phyloP scores from a whole-genome alignment of 805 yeast species.

The Hanseniaspora taiwanica region DNA sequence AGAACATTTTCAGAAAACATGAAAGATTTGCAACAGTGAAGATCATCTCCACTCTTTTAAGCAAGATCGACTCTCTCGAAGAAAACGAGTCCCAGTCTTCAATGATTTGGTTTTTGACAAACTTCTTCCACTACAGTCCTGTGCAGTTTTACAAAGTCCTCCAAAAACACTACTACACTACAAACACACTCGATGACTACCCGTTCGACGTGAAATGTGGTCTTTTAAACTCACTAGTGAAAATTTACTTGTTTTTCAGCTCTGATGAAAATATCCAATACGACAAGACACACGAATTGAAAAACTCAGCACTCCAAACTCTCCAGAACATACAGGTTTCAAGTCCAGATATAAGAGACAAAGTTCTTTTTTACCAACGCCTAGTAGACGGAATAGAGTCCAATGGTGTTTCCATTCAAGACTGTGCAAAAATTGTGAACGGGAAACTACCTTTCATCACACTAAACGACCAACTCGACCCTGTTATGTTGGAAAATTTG shows the following conservation, averaged over 20 bases:
- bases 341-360: constrained; percentile 76
- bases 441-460: constrained; percentile 51
- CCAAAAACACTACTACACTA: constrained; percentile 15
- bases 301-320: too few relatives aligned
- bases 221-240: constrained; percentile 60
- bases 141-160: constrained; percentile 44
- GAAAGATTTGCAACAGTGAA: constrained; percentile 39
- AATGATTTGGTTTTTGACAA: constrained; percentile 75
- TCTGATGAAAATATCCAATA: constrained; percentile 62
- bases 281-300: too few relatives aligned
- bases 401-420: constrained; percentile 26
- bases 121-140: constrained; percentile 38
- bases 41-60: constrained; percentile 29
- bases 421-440: constrained; percentile 41
- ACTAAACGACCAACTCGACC: constrained; percentile 59
- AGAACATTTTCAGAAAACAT: constrained; percentile 64
- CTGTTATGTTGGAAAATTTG: constrained; percentile 60
- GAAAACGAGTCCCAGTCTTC: constrained; percentile 75
- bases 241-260: constrained; percentile 52
- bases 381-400: constrained; percentile 39
- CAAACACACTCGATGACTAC: background rate
- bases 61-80: constrained; percentile 35
- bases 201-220: constrained; percentile 57
- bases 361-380: constrained; percentile 82
- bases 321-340: too few relatives aligned